Conservation (phyloP, 805 yeast genomes). For the Teunomyces stri region DNA sequence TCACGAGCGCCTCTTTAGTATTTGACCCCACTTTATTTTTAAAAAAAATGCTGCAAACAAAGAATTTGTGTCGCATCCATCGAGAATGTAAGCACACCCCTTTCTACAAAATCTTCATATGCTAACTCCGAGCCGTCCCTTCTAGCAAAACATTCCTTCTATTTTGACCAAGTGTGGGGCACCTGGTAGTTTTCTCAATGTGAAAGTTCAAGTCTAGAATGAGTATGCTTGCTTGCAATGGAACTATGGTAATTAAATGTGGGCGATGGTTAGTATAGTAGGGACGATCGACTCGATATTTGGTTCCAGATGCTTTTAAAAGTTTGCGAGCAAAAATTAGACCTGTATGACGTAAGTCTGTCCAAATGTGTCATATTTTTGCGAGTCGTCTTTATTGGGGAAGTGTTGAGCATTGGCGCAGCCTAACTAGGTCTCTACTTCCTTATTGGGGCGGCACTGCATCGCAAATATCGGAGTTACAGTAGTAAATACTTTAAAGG, state of each 20-base stretch:
- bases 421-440: background rate
- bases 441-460: background rate
- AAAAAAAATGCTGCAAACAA: background rate
- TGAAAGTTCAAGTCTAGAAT: background rate
- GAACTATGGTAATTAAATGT: background rate
- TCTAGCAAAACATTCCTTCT: background rate
- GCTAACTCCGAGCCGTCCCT: background rate
- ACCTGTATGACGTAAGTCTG: background rate
- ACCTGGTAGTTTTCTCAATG: background rate
- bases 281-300: background rate
- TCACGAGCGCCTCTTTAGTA: background rate
- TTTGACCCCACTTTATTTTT: constrained; percentile 1
- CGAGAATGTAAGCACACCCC: background rate
- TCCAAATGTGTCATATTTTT: background rate
- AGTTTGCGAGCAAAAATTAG: background rate
- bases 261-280: background rate
- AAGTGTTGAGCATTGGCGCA: background rate
- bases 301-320: background rate
- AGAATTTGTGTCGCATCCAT: background rate
- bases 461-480: background rate
- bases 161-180: background rate
- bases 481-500: no score
- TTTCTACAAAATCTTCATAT: background rate
- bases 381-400: background rate
- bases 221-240: background rate